A percentile compares a stretch with the other conserved stretches of the same genome.
phyloP scores from a whole-genome alignment of 2,329 filamentous ascomycete species.

The Cercospora sp. region DNA sequence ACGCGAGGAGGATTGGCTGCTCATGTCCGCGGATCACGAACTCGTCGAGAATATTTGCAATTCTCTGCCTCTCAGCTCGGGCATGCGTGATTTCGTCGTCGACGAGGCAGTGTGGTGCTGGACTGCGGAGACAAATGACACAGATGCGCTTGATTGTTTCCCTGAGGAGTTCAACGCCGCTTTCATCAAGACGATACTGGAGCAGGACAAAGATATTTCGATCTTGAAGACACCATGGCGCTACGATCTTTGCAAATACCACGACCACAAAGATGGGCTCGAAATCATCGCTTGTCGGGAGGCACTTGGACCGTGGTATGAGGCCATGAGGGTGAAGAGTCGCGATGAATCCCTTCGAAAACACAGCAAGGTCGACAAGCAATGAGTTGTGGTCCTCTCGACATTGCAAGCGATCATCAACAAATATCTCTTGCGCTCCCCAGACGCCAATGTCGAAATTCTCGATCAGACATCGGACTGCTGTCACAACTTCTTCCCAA shows the following conservation, averaged over 20 bases:
- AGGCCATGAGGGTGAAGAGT: neutral
- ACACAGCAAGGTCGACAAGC: no score
- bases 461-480: neutral
- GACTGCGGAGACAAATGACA: slow-evolving; percentile 52
- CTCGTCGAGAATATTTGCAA: neutral
- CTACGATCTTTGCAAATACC: neutral
- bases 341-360: neutral
- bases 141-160: slow-evolving; percentile 55
- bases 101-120: slow-evolving; percentile 11
- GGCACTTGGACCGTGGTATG: neutral
- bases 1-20: neutral
- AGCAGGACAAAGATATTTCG: neutral
- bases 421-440: neutral
- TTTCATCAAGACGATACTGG: neutral
- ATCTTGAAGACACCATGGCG: neutral
- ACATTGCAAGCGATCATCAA: no score
- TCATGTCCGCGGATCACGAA: neutral
- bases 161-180: slow-evolving; percentile 38
- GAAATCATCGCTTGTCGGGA: neutral
- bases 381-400: no score
- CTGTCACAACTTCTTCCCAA: no score
- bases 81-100: slow-evolving; percentile 4
- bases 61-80: neutral
- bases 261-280: neutral
- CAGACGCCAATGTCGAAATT: neutral